phyloP scores from a whole-genome alignment of 2,329 filamentous ascomycete genomes.

The Cercospora sojina region DNA sequence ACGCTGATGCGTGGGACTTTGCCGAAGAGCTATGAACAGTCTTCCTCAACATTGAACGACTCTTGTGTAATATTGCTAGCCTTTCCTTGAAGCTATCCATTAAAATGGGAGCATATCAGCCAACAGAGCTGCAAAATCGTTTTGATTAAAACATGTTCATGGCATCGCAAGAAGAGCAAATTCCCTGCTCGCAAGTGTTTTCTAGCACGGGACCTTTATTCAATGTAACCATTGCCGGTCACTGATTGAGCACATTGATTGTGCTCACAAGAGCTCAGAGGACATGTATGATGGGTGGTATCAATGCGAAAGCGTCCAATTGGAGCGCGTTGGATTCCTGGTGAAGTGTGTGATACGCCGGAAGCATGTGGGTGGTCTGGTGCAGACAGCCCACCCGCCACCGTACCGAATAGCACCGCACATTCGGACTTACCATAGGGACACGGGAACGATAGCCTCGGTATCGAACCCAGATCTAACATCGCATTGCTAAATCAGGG shows the following conservation, averaged over 20 bases:
- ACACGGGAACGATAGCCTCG: background rate
- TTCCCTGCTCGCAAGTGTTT: background rate
- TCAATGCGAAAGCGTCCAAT: background rate
- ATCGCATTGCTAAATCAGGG: background rate
- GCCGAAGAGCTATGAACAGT: background rate
- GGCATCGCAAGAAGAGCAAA: no score
- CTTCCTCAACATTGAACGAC: background rate
- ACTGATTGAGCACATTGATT: no score
- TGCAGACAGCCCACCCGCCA: background rate
- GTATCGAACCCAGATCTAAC: background rate
- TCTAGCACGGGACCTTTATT: background rate
- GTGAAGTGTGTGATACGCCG: background rate
- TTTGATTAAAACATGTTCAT: no score
- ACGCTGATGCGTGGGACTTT: constrained; percentile 13
- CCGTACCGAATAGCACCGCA: background rate
- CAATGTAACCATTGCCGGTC: background rate
- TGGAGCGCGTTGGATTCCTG: background rate
- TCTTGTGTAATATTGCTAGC: background rate
- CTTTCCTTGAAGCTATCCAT: background rate
- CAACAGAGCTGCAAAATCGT: background rate
- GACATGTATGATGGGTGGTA: background rate
- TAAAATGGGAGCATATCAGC: background rate
- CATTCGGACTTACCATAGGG: background rate
- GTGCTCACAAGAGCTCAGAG: background rate
- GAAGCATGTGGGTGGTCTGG: constrained; percentile 6